Base-by-base conservation (phyloP, 345 rosid genomes). In the Arabidopsis arenosa region DNA sequence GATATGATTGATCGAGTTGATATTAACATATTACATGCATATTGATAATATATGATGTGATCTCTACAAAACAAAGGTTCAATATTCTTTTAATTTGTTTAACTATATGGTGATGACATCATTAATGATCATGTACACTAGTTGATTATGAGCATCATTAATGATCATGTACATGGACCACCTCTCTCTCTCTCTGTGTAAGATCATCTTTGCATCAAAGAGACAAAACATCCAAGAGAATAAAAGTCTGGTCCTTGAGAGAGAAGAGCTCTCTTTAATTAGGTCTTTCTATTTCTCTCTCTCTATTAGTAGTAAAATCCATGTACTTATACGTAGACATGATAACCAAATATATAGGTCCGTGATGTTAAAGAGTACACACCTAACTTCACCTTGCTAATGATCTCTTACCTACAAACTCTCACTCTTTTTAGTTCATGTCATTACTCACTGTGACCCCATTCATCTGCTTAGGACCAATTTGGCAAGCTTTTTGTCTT, bases 181-280 rank as follows among this genome's bases (percentile, higher is more conserved):
- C 74, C 17, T 53, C 66, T 28, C 54, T 62, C 72, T 56, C 48
- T 43, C 64, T 63, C 32, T 63, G 17, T 72, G 68, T 66, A 78
- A 51, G 62, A 77, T 72, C 59, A 72, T 78, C 40, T 72, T 64
- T 51, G 68, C 61, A 64, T 52, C 52, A 60, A 41, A 52, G 43
- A 66, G 81, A 60, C 53, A 66, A 78, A 65, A 78, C 77, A 72
- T 72, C 81, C 77, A 72, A 68, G 69, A 61, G 57, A 53, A 51
- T 69, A 43, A 69, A 36, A 64, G 35, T 55, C 43, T 78, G 81
- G 81, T 78, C 81, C 81, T 66, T 78, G 81, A 78, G 77, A 78
- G 81, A 78, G 73, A 66, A 32, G 11, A 72, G 5, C 40, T 71
- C 62, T 40, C 62, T 63, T 55, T 56, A 44, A 53, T 63, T 76